These are phyloP conservation scores for Spiromastix sp. DNA, from an alignment of 2,329 filamentous ascomycete genomes.

Conservation along the genomic window DNA sequence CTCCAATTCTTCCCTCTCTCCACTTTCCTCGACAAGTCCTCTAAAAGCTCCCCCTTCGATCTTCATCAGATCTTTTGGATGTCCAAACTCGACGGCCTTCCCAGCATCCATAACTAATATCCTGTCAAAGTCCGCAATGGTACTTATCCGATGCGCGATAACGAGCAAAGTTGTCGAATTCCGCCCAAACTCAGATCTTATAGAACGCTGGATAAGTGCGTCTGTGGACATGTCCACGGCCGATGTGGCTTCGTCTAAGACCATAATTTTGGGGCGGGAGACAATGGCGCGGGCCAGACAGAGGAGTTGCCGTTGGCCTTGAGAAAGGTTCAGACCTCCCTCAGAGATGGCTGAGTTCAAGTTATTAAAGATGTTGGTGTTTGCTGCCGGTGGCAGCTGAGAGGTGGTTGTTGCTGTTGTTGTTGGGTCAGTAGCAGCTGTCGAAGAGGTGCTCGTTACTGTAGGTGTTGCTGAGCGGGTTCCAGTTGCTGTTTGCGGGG, in stretches of 20 bases:
- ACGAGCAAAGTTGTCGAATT: slow-evolving; percentile 56
- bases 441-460: slow-evolving; percentile 16
- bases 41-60: slow-evolving; percentile 43
- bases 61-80: slow-evolving; percentile 52
- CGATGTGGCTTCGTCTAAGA: slow-evolving; percentile 69
- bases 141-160: slow-evolving; percentile 66
- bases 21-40: slow-evolving; percentile 40
- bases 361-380: slow-evolving; percentile 52
- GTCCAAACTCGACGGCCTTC: slow-evolving; percentile 56
- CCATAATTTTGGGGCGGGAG: slow-evolving; percentile 62
- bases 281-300: slow-evolving; percentile 66
- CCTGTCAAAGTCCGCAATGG: slow-evolving; percentile 66
- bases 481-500: slow-evolving; percentile 10
- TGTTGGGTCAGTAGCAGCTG: slow-evolving; percentile 31
- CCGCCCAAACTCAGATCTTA: slow-evolving; percentile 58
- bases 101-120: slow-evolving; percentile 64
- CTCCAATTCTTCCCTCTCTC: slow-evolving; percentile 22
- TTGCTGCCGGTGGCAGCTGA: slow-evolving; percentile 14
- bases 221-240: slow-evolving; percentile 73
- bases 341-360: slow-evolving; percentile 57
- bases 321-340: slow-evolving; percentile 63
- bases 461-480: slow-evolving; percentile 13
- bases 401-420: slow-evolving; percentile 24
- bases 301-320: slow-evolving; percentile 66
- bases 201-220: slow-evolving; percentile 60